Conservation (phyloP, 1,139 yeast species). For the Pichia sp. region DNA sequence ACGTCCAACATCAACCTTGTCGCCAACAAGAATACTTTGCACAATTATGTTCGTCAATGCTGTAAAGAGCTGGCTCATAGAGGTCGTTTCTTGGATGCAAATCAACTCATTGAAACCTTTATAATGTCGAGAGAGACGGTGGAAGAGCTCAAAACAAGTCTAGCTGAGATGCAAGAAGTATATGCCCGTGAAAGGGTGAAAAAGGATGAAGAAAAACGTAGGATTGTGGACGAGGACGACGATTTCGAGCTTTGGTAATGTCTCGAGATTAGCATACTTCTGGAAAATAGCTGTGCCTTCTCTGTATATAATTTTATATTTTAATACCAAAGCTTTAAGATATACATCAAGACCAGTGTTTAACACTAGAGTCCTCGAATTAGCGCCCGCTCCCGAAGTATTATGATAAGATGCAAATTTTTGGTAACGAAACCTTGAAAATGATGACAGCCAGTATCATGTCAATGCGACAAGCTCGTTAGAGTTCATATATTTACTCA, state of each 20-base stretch:
- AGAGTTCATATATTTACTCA: conserved; percentile 67
- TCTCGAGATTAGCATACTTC: too few species aligned
- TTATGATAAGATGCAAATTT: too few species aligned
- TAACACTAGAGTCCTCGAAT: too few species aligned
- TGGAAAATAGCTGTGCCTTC: too few species aligned
- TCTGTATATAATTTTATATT: too few species aligned
- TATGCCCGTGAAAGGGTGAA: conserved; percentile 13
- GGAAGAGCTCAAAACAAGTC: conserved; percentile 11
- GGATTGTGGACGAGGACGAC: conserved; percentile 21
- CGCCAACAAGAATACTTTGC: conserved; percentile 16
- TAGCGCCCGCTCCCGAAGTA: too few species aligned
- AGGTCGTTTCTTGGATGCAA: conserved; percentile 22
- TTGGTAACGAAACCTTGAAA: too few species aligned
- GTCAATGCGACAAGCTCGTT: conserved; percentile 49
- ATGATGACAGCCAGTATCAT: too few species aligned
- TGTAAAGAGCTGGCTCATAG: conserved; percentile 19
- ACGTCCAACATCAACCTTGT: conserved; percentile 13
- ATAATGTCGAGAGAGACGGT: conserved; percentile 6
- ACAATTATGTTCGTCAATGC: conserved; percentile 20
- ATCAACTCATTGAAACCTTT: conserved; percentile 21
- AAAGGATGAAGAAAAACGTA: conserved; percentile 7
- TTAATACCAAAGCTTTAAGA: too few species aligned
- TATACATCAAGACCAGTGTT: too few species aligned
- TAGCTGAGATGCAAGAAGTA: conserved; percentile 12
- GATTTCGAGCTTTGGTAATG: conserved; percentile 21